phyloP scores from a whole-genome alignment of 2,329 filamentous ascomycete species.

The Daldinia sp. region DNA sequence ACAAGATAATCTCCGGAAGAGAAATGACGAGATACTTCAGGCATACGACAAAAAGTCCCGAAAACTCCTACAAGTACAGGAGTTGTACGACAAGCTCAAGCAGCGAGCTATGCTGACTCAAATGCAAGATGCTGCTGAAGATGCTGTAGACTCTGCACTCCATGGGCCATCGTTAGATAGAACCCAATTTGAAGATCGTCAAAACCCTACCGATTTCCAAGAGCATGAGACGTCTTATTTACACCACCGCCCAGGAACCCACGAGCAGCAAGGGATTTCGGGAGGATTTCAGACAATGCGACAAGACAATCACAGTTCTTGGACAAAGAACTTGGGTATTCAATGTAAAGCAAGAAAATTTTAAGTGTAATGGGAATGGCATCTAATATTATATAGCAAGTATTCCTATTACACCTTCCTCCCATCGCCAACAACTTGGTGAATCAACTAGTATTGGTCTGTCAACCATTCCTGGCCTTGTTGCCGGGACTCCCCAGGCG shows the following conservation, averaged over 20 bases:
- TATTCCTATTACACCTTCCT: slow-evolving; percentile 47
- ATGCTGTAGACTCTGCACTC: slow-evolving; percentile 56
- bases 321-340: slow-evolving; percentile 33
- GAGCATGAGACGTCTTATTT: slow-evolving; percentile 26
- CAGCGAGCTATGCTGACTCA: slow-evolving; percentile 62
- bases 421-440: slow-evolving; percentile 46
- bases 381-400: slow-evolving; percentile 38
- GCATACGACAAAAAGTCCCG: slow-evolving; percentile 75
- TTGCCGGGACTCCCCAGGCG: slow-evolving; percentile 43
- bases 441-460: slow-evolving; percentile 40
- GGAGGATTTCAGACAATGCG: slow-evolving; percentile 12
- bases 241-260: slow-evolving; percentile 12
- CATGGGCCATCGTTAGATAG: slow-evolving; percentile 42
- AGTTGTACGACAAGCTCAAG: slow-evolving; percentile 69
- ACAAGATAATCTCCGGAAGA: slow-evolving; percentile 69
- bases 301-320: slow-evolving; percentile 8
- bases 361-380: no score
- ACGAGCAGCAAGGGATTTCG: slow-evolving; percentile 24
- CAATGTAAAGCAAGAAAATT: slow-evolving; percentile 32
- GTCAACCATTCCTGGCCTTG: slow-evolving; percentile 45
- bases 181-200: slow-evolving; percentile 15
- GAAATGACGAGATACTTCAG: slow-evolving; percentile 75
- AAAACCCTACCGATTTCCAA: slow-evolving; percentile 22
- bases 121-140: slow-evolving; percentile 62
- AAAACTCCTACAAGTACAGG: slow-evolving; percentile 73